Conservation (phyloP, 176 grass and related monocot genomes). For the Hordeum vulgare region DNA sequence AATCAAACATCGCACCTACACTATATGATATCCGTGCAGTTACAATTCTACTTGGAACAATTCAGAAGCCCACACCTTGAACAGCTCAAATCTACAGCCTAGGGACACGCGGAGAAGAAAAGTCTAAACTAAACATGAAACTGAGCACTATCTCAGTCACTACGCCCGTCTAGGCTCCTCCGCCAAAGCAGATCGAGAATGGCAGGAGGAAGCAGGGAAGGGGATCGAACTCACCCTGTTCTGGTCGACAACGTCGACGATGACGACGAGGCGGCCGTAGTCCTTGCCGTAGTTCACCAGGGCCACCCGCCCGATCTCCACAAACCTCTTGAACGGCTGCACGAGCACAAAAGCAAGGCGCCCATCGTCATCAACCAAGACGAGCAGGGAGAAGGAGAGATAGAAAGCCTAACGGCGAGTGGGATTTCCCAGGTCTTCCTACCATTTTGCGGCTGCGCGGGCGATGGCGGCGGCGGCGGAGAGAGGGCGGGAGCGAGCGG, state of each 20-base stretch:
- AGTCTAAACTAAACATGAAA: not conserved
- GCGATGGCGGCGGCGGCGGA: not conserved
- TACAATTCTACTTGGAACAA: not conserved
- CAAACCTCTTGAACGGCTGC: constrained; percentile 82
- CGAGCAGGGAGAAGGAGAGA: not conserved
- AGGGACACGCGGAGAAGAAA: not conserved
- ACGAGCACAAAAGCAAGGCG: not conserved
- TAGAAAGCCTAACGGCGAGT: not conserved
- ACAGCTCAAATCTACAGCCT: not conserved
- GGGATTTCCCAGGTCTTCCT: not conserved
- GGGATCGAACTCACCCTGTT: constrained; percentile 45
- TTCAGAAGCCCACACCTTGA: not conserved
- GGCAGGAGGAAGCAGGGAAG: not conserved
- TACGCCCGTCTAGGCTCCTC: not conserved
- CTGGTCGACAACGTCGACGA: constrained; percentile 83
- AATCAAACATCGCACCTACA: not conserved
- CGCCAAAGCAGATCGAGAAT: not conserved
- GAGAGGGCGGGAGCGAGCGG: not conserved
- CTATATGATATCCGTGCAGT: not conserved
- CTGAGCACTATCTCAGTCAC: not conserved
- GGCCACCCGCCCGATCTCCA: constrained; percentile 89
- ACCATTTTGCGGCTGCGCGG: constrained; percentile 43
- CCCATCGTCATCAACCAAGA: not conserved
- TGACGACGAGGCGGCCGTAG: constrained; percentile 78
- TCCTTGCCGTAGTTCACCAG: constrained; percentile 89